Evolutionary conservation across 345 rosid genomes (phyloP).

Genomic region (Camelina hispida): DNA sequence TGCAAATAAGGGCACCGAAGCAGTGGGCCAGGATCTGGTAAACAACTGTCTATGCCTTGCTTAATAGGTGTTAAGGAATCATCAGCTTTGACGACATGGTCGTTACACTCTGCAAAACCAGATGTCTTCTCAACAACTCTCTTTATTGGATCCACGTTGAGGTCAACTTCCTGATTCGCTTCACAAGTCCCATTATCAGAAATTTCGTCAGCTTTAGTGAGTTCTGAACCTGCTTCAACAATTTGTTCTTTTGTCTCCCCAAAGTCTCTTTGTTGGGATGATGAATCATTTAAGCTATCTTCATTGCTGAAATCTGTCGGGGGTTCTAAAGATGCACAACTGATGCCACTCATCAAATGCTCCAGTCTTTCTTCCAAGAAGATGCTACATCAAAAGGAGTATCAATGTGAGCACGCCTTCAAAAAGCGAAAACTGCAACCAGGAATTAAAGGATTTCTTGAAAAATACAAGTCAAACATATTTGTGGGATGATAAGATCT

Average conservation of each 20-base stretch:
- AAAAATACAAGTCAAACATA: slow-evolving; percentile 11
- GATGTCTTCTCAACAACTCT: slow-evolving; percentile 41
- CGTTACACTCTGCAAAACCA: slow-evolving; percentile 46
- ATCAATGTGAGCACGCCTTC: slow-evolving; percentile 30
- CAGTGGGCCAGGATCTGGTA: slow-evolving; percentile 63
- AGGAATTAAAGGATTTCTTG: background rate
- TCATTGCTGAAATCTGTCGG: slow-evolving; percentile 42
- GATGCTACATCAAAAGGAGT: slow-evolving; percentile 58
- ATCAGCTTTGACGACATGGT: slow-evolving; percentile 47
- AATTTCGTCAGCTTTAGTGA: slow-evolving; percentile 47
- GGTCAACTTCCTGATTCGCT: slow-evolving; percentile 49
- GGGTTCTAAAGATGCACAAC: slow-evolving; percentile 57
- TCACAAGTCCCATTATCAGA: slow-evolving; percentile 43
- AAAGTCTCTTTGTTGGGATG: slow-evolving; percentile 39
- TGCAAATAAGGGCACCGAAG: slow-evolving; percentile 67
- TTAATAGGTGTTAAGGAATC: slow-evolving; percentile 49
- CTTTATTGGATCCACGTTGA: slow-evolving; percentile 39
- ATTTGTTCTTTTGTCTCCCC: slow-evolving; percentile 44
- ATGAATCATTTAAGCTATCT: slow-evolving; percentile 44
- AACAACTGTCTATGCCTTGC: slow-evolving; percentile 58
- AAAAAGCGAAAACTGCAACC: background rate
- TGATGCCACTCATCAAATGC: slow-evolving; percentile 66
- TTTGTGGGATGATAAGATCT: background rate
- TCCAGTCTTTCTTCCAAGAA: slow-evolving; percentile 92
- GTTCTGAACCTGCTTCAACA: slow-evolving; percentile 43